A percentile compares a stretch with the other conserved stretches of the same genome.
Conservation (phyloP, 2,329 filamentous ascomycete genomes). For the Zymoseptoria passerinii region DNA sequence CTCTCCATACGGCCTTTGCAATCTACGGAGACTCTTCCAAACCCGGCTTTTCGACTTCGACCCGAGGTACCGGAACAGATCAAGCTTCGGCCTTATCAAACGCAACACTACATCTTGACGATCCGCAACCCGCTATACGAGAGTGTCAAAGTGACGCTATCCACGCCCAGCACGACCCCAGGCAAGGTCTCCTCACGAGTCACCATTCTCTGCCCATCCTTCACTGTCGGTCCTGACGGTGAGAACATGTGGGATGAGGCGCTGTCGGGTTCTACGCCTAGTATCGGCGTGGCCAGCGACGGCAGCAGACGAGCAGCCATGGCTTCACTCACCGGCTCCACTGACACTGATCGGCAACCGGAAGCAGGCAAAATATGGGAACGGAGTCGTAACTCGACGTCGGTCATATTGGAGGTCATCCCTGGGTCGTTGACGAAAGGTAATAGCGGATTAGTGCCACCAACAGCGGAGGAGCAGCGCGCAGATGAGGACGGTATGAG, state of each 20-base stretch:
- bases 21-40: conserved; percentile 23
- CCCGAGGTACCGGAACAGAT: conserved; percentile 11
- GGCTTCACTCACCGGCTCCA: conserved; percentile 28
- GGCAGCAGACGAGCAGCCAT: conserved; percentile 26
- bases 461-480: conserved; percentile 30
- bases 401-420: conserved; percentile 83
- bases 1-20: conserved; percentile 59
- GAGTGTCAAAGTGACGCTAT: conserved; percentile 74
- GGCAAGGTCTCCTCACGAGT: conserved; percentile 70
- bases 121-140: conserved; percentile 95
- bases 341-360: conserved; percentile 50
- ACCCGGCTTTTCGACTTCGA: conserved; percentile 20
- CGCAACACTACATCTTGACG: conserved; percentile 75
- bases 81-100: conserved; percentile 34
- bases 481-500: conserved; percentile 32
- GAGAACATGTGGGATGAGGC: conserved; percentile 82
- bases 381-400: conserved; percentile 86
- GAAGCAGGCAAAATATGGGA: conserved; percentile 97
- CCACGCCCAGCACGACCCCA: conserved; percentile 70
- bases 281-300: conserved; percentile 12
- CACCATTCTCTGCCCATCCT: conserved; percentile 88
- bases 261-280: conserved; percentile 41
- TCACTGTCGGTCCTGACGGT: conserved; percentile 91
- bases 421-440: conserved; percentile 39
- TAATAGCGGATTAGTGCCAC: conserved; percentile 28